Conservation (phyloP, 129 eudicot species). For the Pittosporum tobira region DNA sequence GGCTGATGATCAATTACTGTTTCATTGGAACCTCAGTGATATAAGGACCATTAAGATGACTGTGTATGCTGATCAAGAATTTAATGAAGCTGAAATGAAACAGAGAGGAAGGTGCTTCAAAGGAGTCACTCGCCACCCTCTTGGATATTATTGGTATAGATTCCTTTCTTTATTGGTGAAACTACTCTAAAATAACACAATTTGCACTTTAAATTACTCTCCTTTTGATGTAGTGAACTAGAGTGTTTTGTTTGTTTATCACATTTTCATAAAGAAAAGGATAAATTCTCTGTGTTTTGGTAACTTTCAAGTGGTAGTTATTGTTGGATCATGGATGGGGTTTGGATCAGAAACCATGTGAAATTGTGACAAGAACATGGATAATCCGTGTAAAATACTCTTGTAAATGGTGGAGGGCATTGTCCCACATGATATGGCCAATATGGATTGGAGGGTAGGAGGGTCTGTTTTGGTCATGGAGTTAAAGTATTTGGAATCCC, state of each 20-base stretch:
- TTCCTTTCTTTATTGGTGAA: conserved; percentile 19
- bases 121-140: conserved; percentile 6
- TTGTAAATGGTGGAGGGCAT: neutral
- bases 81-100: conserved; percentile 6
- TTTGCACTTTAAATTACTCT: conserved; percentile 9
- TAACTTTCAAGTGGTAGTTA: neutral
- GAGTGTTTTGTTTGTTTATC: neutral
- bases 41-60: neutral
- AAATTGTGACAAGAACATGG: conserved; percentile 7
- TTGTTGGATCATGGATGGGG: neutral
- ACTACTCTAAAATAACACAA: conserved; percentile 1
- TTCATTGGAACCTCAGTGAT: neutral
- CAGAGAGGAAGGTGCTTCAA: conserved; percentile 16
- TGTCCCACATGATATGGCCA: neutral
- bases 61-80: neutral
- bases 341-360: conserved; percentile 42
- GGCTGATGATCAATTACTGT: conserved; percentile 10
- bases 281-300: conserved; percentile 9
- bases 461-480: too few relatives aligned
- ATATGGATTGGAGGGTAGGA: too few relatives aligned
- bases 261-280: neutral
- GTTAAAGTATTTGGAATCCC: too few relatives aligned
- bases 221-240: conserved; percentile 3
- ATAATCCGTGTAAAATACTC: neutral
- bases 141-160: conserved; percentile 5